These are phyloP conservation scores for Plasmopara halstedii DNA, from an alignment of 352 stramenopile species.

Conservation along the genomic window DNA sequence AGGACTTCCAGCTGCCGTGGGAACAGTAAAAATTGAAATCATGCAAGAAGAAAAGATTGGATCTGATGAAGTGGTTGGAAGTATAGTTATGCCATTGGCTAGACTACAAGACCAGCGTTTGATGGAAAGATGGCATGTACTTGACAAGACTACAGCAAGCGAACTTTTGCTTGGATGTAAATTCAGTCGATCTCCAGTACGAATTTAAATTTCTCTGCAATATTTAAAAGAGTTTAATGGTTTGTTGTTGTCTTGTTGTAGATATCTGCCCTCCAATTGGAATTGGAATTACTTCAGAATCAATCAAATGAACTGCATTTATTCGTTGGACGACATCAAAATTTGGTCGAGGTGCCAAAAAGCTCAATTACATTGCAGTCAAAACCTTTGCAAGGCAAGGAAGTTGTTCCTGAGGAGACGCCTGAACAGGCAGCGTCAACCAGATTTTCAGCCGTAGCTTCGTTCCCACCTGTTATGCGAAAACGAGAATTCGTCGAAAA, in stretches of 20 bases:
- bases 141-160: conserved; percentile 21
- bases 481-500: conserved; percentile 34
- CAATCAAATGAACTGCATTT: conserved; percentile 49
- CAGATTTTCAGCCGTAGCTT: conserved; percentile 34
- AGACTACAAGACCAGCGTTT: conserved; percentile 42
- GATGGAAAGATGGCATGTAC: conserved; percentile 37
- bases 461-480: conserved; percentile 21
- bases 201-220: neutral
- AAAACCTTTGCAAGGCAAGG: conserved; percentile 35
- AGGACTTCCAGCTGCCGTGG: conserved; percentile 33
- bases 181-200: conserved; percentile 44
- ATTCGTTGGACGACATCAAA: conserved; percentile 44
- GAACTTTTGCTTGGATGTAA: conserved; percentile 39
- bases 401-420: conserved; percentile 25
- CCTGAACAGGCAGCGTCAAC: conserved; percentile 24
- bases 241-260: conserved; percentile 6
- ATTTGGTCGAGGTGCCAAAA: conserved; percentile 13
- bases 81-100: conserved; percentile 29
- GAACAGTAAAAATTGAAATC: conserved; percentile 36
- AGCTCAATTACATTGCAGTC: neutral
- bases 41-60: conserved; percentile 60
- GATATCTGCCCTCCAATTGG: conserved; percentile 45
- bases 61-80: conserved; percentile 33
- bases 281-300: conserved; percentile 51
- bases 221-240: neutral